These are phyloP conservation scores for Comarum palustre DNA, from an alignment of 306 rosid species.

Conservation along the genomic window DNA sequence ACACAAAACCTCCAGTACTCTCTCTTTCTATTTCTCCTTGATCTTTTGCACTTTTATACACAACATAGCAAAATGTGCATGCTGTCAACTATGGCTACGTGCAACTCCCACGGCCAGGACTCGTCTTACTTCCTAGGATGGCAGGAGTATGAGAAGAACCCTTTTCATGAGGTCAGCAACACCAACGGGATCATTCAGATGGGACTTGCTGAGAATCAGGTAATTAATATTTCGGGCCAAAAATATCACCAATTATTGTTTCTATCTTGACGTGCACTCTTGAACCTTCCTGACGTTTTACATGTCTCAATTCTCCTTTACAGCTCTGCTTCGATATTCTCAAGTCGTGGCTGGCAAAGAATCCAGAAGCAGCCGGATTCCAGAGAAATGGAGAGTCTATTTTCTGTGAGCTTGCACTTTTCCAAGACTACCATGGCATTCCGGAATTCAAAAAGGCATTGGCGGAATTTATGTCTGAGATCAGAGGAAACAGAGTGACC, in stretches of 20 bases:
- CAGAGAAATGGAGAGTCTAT: slow-evolving; percentile 72
- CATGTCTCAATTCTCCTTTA: background rate
- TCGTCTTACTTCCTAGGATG: slow-evolving; percentile 94
- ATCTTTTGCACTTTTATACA: background rate
- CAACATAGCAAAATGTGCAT: slow-evolving; percentile 42
- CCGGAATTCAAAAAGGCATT: slow-evolving; percentile 78
- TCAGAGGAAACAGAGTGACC: slow-evolving; percentile 60
- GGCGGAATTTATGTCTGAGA: slow-evolving; percentile 78
- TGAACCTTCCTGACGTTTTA: background rate
- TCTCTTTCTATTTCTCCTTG: slow-evolving; percentile 4
- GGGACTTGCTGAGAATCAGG: slow-evolving; percentile 99
- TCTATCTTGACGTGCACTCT: background rate
- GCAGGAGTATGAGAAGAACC: slow-evolving; percentile 85
- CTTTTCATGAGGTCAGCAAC: slow-evolving; percentile 56
- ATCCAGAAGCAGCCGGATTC: slow-evolving; percentile 72
- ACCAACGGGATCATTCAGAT: slow-evolving; percentile 90
- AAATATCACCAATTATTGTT: background rate
- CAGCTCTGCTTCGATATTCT: slow-evolving; percentile 86
- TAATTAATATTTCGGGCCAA: slow-evolving; percentile 10
- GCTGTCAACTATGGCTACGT: slow-evolving; percentile 70
- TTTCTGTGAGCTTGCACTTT: slow-evolving; percentile 85
- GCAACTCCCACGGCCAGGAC: slow-evolving; percentile 95
- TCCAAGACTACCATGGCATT: slow-evolving; percentile 92
- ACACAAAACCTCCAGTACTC: slow-evolving; percentile 7
- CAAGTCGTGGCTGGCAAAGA: slow-evolving; percentile 72